phyloP scores from a whole-genome alignment of 768 basidiomycete species.

The Lactifluus subvellereus region DNA sequence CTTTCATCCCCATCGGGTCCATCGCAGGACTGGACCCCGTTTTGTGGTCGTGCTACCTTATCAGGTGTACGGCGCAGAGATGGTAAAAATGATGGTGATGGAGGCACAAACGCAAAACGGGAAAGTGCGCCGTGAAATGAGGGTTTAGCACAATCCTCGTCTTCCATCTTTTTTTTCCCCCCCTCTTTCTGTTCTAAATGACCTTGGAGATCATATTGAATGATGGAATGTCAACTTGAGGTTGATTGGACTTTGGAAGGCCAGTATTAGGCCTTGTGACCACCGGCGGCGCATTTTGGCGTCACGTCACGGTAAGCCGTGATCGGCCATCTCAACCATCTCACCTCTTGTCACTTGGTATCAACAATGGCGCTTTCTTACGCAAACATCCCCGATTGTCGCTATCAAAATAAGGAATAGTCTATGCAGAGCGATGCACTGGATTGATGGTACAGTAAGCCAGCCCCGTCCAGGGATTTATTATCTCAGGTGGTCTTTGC shows the following conservation, averaged over 20 bases:
- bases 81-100: neutral
- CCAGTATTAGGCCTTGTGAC: no score
- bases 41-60: neutral
- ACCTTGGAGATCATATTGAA: no score
- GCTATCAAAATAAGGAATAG: no score
- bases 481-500: neutral
- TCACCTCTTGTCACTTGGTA: no score
- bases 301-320: no score
- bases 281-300: no score
- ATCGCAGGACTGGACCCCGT: neutral
- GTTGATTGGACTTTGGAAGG: neutral
- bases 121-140: slow-evolving; percentile 1
- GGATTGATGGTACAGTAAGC: no score
- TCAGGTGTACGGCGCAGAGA: neutral
- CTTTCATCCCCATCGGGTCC: neutral
- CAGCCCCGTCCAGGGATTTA: neutral
- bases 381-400: no score
- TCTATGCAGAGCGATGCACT: no score
- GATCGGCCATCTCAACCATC: no score
- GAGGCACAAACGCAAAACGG: neutral
- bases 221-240: slow-evolving; percentile 12
- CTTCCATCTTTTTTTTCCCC: neutral
- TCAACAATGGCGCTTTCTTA: no score
- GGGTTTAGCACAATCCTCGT: neutral
- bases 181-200: neutral